Evolutionary conservation across 2,329 filamentous ascomycete genomes (phyloP), one percentile per base, ranked within the genome.

Genomic region (Trichophyton verrucosum): DNA sequence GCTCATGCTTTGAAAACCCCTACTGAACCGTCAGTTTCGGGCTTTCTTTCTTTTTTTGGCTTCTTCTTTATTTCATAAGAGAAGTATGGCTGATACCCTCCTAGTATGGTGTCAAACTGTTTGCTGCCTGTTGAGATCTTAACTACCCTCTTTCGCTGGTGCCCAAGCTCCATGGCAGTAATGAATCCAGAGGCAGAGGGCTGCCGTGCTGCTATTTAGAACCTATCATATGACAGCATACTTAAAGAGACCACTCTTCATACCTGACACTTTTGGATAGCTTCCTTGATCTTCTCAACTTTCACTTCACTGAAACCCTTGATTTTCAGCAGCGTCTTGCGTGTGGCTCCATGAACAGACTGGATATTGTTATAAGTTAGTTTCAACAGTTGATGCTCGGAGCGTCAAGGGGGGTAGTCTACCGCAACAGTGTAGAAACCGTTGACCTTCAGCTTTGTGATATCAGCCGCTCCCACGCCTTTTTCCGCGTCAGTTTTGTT

Each of bases 241-340:
- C 27, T 15, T 22, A 42, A 36, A 30, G 27, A 7, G 27, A 6
- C 6, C 27, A 30, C 27, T 30, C 7, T 40, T 53, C 40, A 22
- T 71, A 83, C 82, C 70, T 81, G 73, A 62, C 81, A 83, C 70
- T 86, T 86, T 53, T 78, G 77, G 60, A 84, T 79, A 57, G 85
- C 85, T 65, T 87, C 85, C 68, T 86, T 87, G 69, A 87, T 79
- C 70, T 87, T 87, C 64, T 87, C 85, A 3, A 87, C 85, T 70
- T 87, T 87, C 68, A 83, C 77, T 69, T 87, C 85, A 61, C 84
- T 86, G 71, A 87, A 86, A 7, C 85, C 85, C 68, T 86, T 86
- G 71, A 87, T 86, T 69, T 83, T 86, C 59, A 83, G 72, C 15
- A 87, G 75, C 17, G 77, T 82, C 66, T 80, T 81, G 59, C 82